These are phyloP conservation scores for Luffa acutangula DNA, from an alignment of 306 rosid species.

Conservation along the genomic window DNA sequence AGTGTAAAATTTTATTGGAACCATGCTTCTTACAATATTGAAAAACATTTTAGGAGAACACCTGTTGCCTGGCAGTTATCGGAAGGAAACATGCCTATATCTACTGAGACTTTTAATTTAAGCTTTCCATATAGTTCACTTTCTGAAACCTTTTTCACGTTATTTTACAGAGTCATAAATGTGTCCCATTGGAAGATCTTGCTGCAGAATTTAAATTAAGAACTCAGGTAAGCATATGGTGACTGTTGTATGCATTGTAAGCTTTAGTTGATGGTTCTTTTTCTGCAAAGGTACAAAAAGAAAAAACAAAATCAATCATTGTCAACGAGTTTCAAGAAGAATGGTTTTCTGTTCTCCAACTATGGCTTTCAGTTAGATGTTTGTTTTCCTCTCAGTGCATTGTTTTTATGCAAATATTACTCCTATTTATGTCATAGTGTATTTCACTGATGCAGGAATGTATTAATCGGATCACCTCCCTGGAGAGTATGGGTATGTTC, in stretches of 20 bases:
- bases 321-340: background rate
- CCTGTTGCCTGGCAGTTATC: no score
- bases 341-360: background rate
- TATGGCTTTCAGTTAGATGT: background rate
- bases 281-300: background rate
- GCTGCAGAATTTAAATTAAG: conserved; percentile 87
- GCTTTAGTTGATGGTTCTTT: background rate
- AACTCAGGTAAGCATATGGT: conserved; percentile 60
- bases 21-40: no score
- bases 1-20: no score
- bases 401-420: background rate
- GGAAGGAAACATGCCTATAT: no score
- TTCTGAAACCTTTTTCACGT: background rate
- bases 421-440: conserved; percentile 6
- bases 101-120: background rate
- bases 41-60: no score
- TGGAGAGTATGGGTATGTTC: conserved; percentile 73
- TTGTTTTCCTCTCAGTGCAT: background rate
- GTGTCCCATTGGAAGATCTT: conserved; percentile 90
- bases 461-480: conserved; percentile 71
- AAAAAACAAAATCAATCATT: background rate
- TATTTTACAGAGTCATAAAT: conserved; percentile 66
- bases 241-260: background rate
- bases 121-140: background rate
- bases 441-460: conserved; percentile 58